Percentiles rank a stretch among this genome's conserved stretches.
Evolutionary conservation across 257 asterid species (phyloP).

Genomic region (Mentha longifolia): DNA sequence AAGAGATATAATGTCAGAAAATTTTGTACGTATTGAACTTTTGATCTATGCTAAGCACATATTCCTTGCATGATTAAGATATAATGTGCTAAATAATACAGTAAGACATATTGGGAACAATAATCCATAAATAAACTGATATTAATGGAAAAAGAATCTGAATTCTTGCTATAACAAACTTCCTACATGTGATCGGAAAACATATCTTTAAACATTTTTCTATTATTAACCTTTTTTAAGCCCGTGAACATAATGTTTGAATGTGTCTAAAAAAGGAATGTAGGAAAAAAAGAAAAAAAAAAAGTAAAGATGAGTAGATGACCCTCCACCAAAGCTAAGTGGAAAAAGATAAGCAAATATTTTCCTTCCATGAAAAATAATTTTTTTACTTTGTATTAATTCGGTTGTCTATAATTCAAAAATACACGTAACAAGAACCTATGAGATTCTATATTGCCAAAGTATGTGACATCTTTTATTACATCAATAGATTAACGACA

Average conservation of each 20-base stretch:
- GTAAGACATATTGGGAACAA: background rate
- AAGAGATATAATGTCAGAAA: background rate
- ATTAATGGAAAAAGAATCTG: constrained; percentile 16
- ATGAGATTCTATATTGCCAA: no score
- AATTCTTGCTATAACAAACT: constrained; percentile 22
- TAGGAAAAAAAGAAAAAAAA: background rate
- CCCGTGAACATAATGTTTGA: constrained; percentile 1
- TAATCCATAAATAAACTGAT: background rate
- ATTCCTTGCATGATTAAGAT: background rate
- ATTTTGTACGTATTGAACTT: background rate
- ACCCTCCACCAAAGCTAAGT: constrained; percentile 9
- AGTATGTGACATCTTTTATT: no score
- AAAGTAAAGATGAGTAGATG: no score
- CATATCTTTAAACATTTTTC: background rate
- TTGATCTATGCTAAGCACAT: background rate
- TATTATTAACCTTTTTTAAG: background rate
- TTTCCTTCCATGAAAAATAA: no score
- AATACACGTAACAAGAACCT: no score
- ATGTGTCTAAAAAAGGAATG: background rate
- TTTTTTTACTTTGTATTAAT: no score
- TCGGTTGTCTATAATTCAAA: no score
- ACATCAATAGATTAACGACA: no score
- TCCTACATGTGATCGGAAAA: constrained; percentile 22
- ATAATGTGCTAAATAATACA: background rate
- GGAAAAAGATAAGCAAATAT: background rate